Evolutionary conservation across 2,329 filamentous ascomycete species (phyloP).

Genomic region (Grosmannia clavigera): DNA sequence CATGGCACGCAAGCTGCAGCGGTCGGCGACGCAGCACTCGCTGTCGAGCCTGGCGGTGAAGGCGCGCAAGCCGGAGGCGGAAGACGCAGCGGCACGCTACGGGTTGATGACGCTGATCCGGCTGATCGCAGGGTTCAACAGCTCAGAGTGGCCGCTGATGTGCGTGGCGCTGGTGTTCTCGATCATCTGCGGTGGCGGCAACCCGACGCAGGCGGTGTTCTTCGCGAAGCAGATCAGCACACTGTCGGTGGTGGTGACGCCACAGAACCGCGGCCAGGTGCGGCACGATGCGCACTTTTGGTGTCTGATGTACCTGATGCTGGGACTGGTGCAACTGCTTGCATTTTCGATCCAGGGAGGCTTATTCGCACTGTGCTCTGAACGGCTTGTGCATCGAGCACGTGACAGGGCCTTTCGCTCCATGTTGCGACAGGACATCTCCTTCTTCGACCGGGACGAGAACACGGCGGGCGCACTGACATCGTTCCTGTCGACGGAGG

Average conservation of each 20-base stretch:
- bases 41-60: slow-evolving; percentile 57
- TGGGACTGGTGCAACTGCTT: slow-evolving; percentile 62
- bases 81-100: slow-evolving; percentile 35
- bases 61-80: neutral
- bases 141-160: slow-evolving; percentile 59
- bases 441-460: slow-evolving; percentile 81
- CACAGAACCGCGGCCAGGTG: slow-evolving; percentile 40
- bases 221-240: slow-evolving; percentile 79
- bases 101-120: slow-evolving; percentile 64
- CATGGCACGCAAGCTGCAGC: slow-evolving; percentile 43
- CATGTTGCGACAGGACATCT: slow-evolving; percentile 85
- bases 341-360: slow-evolving; percentile 57
- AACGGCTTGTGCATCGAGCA: slow-evolving; percentile 71
- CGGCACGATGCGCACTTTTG: slow-evolving; percentile 70
- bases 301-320: slow-evolving; percentile 78
- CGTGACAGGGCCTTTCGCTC: slow-evolving; percentile 72
- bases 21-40: slow-evolving; percentile 42
- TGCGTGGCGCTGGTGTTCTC: slow-evolving; percentile 59
- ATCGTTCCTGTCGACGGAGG: slow-evolving; percentile 78
- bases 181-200: slow-evolving; percentile 67
- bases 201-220: slow-evolving; percentile 53
- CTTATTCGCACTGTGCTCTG: slow-evolving; percentile 75
- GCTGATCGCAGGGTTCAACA: slow-evolving; percentile 72
- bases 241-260: slow-evolving; percentile 20
- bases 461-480: slow-evolving; percentile 84